Evolutionary conservation across 2,329 filamentous ascomycete genomes (phyloP), one percentile per base, ranked within the genome.

Genomic region (Colletotrichum orbiculare): DNA sequence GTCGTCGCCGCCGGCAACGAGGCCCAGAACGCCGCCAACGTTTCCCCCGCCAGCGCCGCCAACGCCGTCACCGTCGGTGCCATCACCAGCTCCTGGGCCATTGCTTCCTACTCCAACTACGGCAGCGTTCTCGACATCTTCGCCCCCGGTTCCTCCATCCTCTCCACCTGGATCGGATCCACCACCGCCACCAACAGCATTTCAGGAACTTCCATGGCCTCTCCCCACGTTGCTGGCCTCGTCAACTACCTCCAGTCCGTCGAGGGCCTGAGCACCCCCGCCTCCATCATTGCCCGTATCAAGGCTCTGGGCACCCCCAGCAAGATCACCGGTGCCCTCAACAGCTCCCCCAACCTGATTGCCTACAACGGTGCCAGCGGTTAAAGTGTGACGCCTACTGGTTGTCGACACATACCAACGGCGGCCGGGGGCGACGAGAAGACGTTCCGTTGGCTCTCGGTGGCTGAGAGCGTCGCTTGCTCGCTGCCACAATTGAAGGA

Each of bases 121-220:
- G 85, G 85, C 10, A 37, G 68, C 4, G 56, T 71, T 11, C 76
- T 87, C 54, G 83, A 87, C 68, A 72, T 87, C 67, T 84, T 83
- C 57, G 85, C 84, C 1, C 82, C 85, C 1, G 85, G 85, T 11
- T 75, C 77, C 3, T 67, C 69, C 54, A 74, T 87, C 49, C 72
- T 81, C 10, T 84, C 80, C 52, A 74, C 86, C 2, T 86, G 79
- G 78, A 79, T 79, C 54, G 76, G 78, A 34, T 71, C 73, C 65
- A 78, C 61, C 42, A 77, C 71, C 7, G 79, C 83, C 33, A 82
- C 73, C 34, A 76, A 76, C 52, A 79, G 71, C 38, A 80, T 87
- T 71, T 84, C 80, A 6, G 88, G 88, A 37, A 91, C 88, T 4
- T 87, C 83, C 38, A 89, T 89, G 87, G 85, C 87, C 2, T 79